These are phyloP conservation scores for Populus trichocarpa DNA, from an alignment of 441 rosid genomes.

Conservation along the genomic window DNA sequence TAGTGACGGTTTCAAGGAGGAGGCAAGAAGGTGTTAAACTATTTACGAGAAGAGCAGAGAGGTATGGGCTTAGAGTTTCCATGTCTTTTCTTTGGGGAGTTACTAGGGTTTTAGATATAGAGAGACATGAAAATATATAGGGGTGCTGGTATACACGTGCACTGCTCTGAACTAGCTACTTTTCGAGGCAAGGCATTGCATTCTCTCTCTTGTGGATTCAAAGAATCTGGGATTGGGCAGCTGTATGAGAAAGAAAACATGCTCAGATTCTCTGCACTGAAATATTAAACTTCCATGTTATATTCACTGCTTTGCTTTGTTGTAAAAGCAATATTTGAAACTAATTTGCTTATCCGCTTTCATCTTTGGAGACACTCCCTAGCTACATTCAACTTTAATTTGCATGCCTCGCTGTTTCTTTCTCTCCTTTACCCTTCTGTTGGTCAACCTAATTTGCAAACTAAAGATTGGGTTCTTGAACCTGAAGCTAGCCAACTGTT, in stretches of 20 bases:
- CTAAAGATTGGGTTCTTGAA: neutral
- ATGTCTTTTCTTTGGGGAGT: slow-evolving; percentile 10
- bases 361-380: neutral
- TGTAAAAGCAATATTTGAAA: neutral
- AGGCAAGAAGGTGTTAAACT: slow-evolving; percentile 6
- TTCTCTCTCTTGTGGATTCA: no score
- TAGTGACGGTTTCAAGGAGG: no score
- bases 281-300: neutral
- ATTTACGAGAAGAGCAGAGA: slow-evolving; percentile 38
- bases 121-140: slow-evolving; percentile 39
- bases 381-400: no score
- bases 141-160: slow-evolving; percentile 63
- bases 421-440: neutral
- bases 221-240: slow-evolving; percentile 28
- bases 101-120: slow-evolving; percentile 18
- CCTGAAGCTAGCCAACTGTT: slow-evolving; percentile 5
- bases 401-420: neutral
- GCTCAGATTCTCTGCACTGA: slow-evolving; percentile 39
- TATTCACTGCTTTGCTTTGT: neutral
- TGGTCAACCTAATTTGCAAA: neutral
- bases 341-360: neutral
- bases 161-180: slow-evolving; percentile 3
- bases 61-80: slow-evolving; percentile 37
- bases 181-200: no score
- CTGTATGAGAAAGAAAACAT: slow-evolving; percentile 17